Conservation (phyloP, 2,329 filamentous ascomycete species). For the Trichoderma lentiforme region DNA sequence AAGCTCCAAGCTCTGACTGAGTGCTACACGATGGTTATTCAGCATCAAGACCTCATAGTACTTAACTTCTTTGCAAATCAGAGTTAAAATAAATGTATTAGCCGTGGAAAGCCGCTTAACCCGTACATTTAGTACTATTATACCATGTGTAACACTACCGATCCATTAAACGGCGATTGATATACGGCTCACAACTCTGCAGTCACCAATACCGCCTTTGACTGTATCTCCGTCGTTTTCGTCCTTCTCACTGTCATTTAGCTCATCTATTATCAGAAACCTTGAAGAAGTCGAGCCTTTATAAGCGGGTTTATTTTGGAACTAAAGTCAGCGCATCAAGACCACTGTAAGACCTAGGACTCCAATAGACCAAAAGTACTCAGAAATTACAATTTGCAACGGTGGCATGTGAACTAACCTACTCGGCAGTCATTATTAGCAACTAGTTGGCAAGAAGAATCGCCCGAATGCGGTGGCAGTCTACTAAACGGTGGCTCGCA, state of each 20-base stretch:
- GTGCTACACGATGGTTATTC: no score
- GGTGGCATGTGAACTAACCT: not conserved
- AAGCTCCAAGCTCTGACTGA: no score
- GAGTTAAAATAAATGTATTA: no score
- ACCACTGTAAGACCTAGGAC: not conserved
- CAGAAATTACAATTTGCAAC: not conserved
- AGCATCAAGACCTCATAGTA: no score
- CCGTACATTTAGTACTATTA: not conserved
- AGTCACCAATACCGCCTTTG: not conserved
- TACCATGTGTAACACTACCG: not conserved
- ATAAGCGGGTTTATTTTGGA: no score
- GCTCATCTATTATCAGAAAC: not conserved
- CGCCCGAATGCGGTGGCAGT: not conserved
- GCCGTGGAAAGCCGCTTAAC: no score
- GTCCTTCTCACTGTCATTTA: not conserved
- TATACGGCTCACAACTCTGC: not conserved
- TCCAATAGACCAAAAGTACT: not conserved
- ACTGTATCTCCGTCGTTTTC: accelerated
- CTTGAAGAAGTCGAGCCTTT: no score
- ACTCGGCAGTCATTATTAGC: not conserved
- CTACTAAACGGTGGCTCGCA: not conserved
- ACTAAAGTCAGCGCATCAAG: not conserved
- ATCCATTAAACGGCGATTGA: not conserved
- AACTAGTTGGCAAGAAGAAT: not conserved
- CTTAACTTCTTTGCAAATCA: no score